Evolutionary conservation across 2,329 filamentous ascomycete genomes (phyloP).

Genomic region (Alternaria panax): DNA sequence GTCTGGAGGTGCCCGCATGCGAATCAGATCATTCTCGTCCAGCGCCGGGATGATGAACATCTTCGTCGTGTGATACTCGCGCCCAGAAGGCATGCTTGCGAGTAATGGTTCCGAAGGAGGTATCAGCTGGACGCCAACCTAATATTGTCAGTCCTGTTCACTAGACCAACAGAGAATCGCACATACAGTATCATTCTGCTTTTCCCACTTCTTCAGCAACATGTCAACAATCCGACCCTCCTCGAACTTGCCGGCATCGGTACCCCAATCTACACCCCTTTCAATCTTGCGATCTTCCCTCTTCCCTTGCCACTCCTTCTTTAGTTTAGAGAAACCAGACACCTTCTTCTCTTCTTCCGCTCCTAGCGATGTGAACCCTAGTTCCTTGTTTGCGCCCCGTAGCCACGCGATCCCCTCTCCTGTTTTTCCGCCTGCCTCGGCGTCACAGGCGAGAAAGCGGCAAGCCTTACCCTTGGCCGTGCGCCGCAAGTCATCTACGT

Average conservation of each 20-base stretch:
- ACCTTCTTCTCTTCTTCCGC: constrained; percentile 55
- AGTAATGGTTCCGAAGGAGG: constrained; percentile 76
- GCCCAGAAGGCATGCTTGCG: constrained; percentile 82
- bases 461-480: constrained; percentile 85
- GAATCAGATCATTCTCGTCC: constrained; percentile 67
- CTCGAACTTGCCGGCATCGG: constrained; percentile 83
- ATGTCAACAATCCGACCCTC: constrained; percentile 86
- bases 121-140: constrained; percentile 82
- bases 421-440: constrained; percentile 80
- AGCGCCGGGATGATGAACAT: constrained; percentile 71
- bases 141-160: constrained; percentile 2
- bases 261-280: constrained; percentile 75
- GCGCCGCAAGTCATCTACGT: constrained; percentile 76
- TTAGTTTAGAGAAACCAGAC: constrained; percentile 69
- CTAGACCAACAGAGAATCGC: neutral
- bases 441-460: constrained; percentile 88
- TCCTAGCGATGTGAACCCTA: constrained; percentile 66
- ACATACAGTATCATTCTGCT: constrained; percentile 88
- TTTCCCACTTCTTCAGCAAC: constrained; percentile 87
- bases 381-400: constrained; percentile 74
- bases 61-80: constrained; percentile 80
- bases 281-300: constrained; percentile 82
- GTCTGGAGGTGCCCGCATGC: constrained; percentile 65
- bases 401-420: constrained; percentile 90
- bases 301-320: constrained; percentile 77